Conservation (phyloP, 352 stramenopile species). For the Albugo laibachii region DNA sequence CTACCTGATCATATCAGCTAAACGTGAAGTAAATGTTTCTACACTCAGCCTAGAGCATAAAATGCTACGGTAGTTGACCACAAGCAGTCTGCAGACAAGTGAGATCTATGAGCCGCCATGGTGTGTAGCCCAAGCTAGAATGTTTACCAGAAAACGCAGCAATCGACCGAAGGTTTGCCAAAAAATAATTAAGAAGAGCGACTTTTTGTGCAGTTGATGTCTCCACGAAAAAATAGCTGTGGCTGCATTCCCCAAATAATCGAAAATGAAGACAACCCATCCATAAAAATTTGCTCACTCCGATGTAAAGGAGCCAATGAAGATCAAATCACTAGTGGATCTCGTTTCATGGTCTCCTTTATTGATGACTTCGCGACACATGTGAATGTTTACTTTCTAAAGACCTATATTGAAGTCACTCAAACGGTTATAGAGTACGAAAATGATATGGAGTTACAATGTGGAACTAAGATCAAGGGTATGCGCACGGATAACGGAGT, state of each 20-base stretch:
- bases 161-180: too few relatives aligned
- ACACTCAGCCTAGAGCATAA: conserved; percentile 6
- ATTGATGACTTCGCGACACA: too few relatives aligned
- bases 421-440: neutral
- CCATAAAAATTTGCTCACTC: conserved; percentile 7
- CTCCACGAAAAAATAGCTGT: too few relatives aligned
- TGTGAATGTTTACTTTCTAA: too few relatives aligned
- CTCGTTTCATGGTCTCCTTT: conserved; percentile 1
- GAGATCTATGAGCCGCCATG: conserved; percentile 1
- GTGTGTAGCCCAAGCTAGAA: neutral
- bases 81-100: neutral
- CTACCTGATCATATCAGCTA: conserved; percentile 3
- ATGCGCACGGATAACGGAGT: conserved; percentile 14
- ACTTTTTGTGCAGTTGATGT: too few relatives aligned
- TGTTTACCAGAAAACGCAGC: neutral
- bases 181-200: too few relatives aligned
- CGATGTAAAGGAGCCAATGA: conserved; percentile 8
- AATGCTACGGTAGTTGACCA: conserved; percentile 2
- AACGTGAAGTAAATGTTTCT: conserved; percentile 8
- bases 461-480: conserved; percentile 6
- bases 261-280: too few relatives aligned
- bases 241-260: too few relatives aligned
- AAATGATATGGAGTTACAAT: conserved; percentile 7
- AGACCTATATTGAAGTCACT: too few relatives aligned
- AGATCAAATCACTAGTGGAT: conserved; percentile 4